Evolutionary conservation across 2,329 filamentous ascomycete genomes (phyloP), one percentile per base, ranked within the genome.

Genomic region (Alternaria incomplexa): DNA sequence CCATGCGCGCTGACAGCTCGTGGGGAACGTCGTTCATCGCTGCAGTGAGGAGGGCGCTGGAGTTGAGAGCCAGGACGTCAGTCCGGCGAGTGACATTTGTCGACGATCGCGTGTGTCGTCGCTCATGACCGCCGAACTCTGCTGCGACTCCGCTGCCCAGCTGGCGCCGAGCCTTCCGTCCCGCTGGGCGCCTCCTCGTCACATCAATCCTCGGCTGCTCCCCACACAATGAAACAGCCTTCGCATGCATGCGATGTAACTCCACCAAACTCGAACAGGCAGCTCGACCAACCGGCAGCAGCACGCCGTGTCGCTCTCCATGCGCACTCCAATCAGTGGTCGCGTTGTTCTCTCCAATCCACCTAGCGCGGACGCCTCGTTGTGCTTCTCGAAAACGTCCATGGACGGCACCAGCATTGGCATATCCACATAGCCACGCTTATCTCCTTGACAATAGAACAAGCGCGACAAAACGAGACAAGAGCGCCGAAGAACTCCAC

Each of bases 221-320:
- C 43, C 63, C 59, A 63, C 56, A 64, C 54, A 51, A 55, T 46
- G 45, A 56, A 58, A 50, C 61, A 55, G 30, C 56, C 60, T 52
- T 55, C 40, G 45, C 48, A 46, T 53, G 52, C 50, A 52, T 30
- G 45, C 26, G 50, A 47, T 57, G 52, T 54, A 58, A 54, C 47
- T 51, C 46, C 56, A 59, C 66, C 58, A 71, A 17, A 23, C 65
- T 53, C 48, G 43, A 68, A 64, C 44, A 66, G 68, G 71, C 63
- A 73, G 71, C 62, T 71, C 58, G 48, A 51, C 26, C 26, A 46
- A 45, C 50, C 44, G 45, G n/a, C 47, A 58, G 30, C 20, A 45
- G 28, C 45, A 59, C 13, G 55, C 25, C 25, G 22, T 51, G 23
- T 46, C 25, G 61, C 13, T 20, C 43, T 32, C 12, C 36, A 52